A percentile compares a stretch with the other conserved stretches of the same genome.
Evolutionary conservation across 2,329 filamentous ascomycete genomes (phyloP).

Genomic region (Pseudogymnoascus sp.): DNA sequence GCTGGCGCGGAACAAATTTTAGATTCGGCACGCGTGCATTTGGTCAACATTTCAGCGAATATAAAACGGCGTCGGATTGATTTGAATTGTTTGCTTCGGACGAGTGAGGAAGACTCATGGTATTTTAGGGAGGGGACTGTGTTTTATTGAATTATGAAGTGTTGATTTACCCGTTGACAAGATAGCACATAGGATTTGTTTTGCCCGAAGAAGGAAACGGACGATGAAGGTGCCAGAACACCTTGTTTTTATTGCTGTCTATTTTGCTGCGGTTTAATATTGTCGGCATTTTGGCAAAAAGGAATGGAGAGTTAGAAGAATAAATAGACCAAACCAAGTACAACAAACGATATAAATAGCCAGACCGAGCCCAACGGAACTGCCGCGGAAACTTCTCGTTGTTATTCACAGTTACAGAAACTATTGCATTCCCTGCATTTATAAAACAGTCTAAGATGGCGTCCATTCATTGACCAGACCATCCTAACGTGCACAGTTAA

Average conservation of each 20-base stretch:
- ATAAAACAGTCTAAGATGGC: neutral
- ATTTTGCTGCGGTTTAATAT: neutral
- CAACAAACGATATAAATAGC: neutral
- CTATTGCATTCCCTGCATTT: neutral
- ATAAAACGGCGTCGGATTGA: neutral
- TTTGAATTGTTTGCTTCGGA: neutral
- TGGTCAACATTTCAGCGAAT: neutral
- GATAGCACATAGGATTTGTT: neutral
- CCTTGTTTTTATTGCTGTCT: neutral
- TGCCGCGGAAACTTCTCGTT: neutral
- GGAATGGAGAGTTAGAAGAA: neutral
- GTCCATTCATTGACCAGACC: neutral
- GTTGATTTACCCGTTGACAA: neutral
- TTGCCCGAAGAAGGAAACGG: neutral
- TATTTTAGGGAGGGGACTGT: neutral
- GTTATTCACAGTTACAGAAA: neutral
- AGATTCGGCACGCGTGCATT: neutral
- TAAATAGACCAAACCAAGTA: neutral
- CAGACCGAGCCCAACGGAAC: neutral
- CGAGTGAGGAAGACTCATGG: neutral
- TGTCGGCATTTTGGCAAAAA: neutral
- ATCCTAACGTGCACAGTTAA: neutral
- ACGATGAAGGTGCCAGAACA: too few species aligned
- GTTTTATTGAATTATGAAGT: neutral
- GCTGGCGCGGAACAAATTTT: neutral